Conservation (phyloP, 2,329 filamentous ascomycete species). For the Hypomyces perniciosus region DNA sequence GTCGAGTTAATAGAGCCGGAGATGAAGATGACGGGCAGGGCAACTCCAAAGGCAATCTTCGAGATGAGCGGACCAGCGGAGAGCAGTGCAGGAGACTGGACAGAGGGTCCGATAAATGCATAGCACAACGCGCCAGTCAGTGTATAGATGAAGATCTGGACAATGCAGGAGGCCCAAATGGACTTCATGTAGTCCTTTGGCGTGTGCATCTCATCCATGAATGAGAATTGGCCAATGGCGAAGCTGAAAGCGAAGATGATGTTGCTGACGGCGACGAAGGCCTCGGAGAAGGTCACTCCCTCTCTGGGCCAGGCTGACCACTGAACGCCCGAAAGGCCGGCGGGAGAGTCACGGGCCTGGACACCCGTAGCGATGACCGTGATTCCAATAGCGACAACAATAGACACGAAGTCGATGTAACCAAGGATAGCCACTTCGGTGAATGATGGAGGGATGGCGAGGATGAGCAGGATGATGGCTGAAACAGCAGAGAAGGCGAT, state of each 20-base stretch:
- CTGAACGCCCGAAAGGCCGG: slow-evolving; percentile 18
- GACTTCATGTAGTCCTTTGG: slow-evolving; percentile 37
- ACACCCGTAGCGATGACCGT: slow-evolving; percentile 57
- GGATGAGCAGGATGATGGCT: slow-evolving; percentile 30
- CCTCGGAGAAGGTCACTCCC: slow-evolving; percentile 39
- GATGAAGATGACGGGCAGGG: slow-evolving; percentile 61
- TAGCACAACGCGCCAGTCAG: slow-evolving; percentile 59
- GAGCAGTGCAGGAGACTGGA: slow-evolving; percentile 57
- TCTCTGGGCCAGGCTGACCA: slow-evolving; percentile 33
- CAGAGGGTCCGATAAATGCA: slow-evolving; percentile 53
- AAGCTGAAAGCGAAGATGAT: slow-evolving; percentile 60
- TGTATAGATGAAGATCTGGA: slow-evolving; percentile 56
- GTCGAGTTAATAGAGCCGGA: slow-evolving; percentile 58
- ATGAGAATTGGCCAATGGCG: slow-evolving; percentile 36
- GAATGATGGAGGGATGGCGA: slow-evolving; percentile 36
- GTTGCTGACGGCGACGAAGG: slow-evolving; percentile 53
- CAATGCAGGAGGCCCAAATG: slow-evolving; percentile 49
- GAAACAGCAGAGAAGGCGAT: slow-evolving; percentile 33
- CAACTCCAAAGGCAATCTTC: slow-evolving; percentile 60
- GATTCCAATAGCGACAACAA: slow-evolving; percentile 53
- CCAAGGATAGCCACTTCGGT: slow-evolving; percentile 36
- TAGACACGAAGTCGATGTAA: slow-evolving; percentile 48
- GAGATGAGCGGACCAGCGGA: slow-evolving; percentile 49
- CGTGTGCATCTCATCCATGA: slow-evolving; percentile 41
- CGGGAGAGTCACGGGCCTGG: slow-evolving; percentile 16